These are phyloP conservation scores for Verbena officinalis DNA, from an alignment of 257 asterid species.

Conservation along the genomic window DNA sequence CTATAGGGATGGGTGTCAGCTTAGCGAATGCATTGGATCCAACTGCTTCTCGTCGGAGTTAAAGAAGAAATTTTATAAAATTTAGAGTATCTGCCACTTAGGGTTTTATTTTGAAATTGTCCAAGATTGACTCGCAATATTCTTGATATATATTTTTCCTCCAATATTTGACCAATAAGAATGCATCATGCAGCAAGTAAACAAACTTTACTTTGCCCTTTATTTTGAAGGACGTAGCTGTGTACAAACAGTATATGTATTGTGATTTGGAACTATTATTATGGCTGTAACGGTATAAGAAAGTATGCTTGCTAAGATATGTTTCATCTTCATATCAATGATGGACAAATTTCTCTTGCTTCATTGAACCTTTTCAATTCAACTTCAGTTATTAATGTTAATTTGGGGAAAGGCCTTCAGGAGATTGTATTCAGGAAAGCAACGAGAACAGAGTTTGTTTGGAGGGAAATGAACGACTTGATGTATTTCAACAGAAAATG, in stretches of 20 bases:
- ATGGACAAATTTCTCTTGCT: background rate
- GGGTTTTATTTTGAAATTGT: no score
- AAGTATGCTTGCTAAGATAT: background rate
- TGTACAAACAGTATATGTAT: background rate
- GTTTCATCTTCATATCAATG: slow-evolving; percentile 5
- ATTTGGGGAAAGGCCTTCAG: no score
- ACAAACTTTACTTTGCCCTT: background rate
- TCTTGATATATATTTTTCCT: background rate
- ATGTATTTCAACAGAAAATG: no score
- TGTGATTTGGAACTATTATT: slow-evolving; percentile 1
- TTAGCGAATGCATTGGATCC: background rate
- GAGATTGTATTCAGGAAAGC: no score
- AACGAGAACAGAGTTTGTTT: no score
- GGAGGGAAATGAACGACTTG: no score
- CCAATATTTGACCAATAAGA: background rate
- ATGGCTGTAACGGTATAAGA: background rate
- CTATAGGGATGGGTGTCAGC: background rate
- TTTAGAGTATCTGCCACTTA: no score
- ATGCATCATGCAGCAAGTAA: background rate
- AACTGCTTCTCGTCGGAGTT: no score
- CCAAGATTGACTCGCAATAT: no score
- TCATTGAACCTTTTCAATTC: no score
- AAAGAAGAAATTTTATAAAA: no score
- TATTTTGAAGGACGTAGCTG: slow-evolving; percentile 15
- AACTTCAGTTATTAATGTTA: no score